Base-by-base conservation (phyloP, 495 filamentous ascomycete species). In the Tuber melanosporum region DNA sequence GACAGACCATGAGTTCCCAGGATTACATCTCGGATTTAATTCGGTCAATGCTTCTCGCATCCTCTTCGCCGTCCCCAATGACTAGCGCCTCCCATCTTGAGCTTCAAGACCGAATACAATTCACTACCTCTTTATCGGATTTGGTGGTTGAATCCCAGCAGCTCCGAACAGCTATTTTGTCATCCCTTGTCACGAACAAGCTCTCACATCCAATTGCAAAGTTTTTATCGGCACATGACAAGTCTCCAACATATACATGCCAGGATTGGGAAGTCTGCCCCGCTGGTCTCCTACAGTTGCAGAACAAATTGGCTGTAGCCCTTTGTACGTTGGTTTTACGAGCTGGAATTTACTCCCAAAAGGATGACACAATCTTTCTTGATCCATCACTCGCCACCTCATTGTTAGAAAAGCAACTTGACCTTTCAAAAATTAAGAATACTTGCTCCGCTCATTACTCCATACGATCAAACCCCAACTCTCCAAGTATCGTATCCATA, bases 191-290 rank as follows among this genome's bases (percentile, higher is more conserved):
- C 69, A 80, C 75, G 22, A 73, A 73, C 32, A 77, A 80, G 71
- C 70, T 80, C 46, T 80, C 79, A 22, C 70, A 44, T 26, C 71
- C 69, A 39, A 77, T 80, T 36, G 71, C 73, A 17, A 41, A 20
- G 46, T 80, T 80, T 73, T 69, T 80, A 26, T 62, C 71, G 26
- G 71, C 74, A 19, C 77, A 74, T 49, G 73, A 69, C 49, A 77
- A 43, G 26, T 45, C 73, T 36, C 77, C 77, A 26, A 74, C 66
- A 15, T 75, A 82, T 74, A 76, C 57, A 7, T 82, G 80, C 66
- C 74, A 76, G 26, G 81, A 82, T 76, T 73, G 71, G 39, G 81
- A 80, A 70, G 75, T 79, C 45, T 82, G 81, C 69, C 80, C 73
- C 19, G 74, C 77, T 36, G 41, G 43, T 44, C 71, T 82, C n/a